phyloP scores from a whole-genome alignment of 2,329 filamentous ascomycete species.

The Penicillium sp. region DNA sequence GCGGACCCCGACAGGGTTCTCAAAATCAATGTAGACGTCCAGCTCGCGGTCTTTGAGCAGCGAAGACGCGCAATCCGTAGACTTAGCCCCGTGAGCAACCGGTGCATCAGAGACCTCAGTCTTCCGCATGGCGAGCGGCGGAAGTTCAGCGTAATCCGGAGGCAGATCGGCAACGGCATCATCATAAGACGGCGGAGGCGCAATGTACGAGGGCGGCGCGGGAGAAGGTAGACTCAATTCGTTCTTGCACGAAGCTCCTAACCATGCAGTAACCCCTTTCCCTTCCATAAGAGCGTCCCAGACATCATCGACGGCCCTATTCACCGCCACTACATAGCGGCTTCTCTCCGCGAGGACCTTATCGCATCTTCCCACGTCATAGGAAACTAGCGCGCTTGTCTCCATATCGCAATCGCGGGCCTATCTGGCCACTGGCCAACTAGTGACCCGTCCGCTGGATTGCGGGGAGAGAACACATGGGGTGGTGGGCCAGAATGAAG shows the following conservation, averaged over 20 bases:
- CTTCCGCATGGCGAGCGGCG: conserved; percentile 28
- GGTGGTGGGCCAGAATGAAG: conserved; percentile 5
- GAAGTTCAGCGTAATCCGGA: conserved; percentile 32
- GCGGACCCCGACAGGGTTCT: conserved; percentile 24
- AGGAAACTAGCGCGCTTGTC: conserved; percentile 3
- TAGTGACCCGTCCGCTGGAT: conserved; percentile 13
- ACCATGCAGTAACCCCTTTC: not conserved
- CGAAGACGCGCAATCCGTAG: conserved; percentile 5
- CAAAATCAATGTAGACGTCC: conserved; percentile 26
- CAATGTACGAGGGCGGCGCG: conserved; percentile 20
- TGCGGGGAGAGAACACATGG: conserved; percentile 17
- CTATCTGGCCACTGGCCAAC: conserved; percentile 1
- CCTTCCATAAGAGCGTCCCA: conserved; percentile 6
- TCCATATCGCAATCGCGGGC: conserved; percentile 19
- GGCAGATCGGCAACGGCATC: conserved; percentile 34
- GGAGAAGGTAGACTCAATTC: conserved; percentile 13
- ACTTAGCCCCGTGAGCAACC: not conserved
- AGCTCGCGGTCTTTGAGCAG: conserved; percentile 7
- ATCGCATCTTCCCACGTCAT: not conserved
- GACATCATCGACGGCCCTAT: conserved; percentile 9
- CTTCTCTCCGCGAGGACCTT: not conserved
- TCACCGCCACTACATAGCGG: conserved; percentile 3
- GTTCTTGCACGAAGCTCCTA: not conserved
- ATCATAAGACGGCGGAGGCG: conserved; percentile 33
- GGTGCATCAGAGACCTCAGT: conserved; percentile 8